Base-by-base conservation (phyloP, 1,284 basidiomycete species). In the Fomes fomentarius region DNA sequence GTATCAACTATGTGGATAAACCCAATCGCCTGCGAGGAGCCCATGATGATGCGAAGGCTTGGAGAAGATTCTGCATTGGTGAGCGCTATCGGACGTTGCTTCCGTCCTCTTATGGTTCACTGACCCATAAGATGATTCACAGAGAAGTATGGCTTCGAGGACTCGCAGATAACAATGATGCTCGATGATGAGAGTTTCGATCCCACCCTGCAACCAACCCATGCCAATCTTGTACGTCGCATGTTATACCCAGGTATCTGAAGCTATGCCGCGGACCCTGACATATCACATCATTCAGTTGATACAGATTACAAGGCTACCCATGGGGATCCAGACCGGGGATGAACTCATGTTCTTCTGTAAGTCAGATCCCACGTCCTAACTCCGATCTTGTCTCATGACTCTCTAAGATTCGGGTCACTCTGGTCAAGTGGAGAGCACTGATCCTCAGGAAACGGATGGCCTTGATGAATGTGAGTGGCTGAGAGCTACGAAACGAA, bases 111-210 rank as follows among this genome's bases (percentile, higher is more conserved):
- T 30, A 7, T 6, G 28, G 28, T 7, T 30, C n/a, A n/a, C n/a
- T n/a, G n/a, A n/a, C 28, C 12, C 12, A 30, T 12, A 30, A 30
- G 28, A 30, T 11, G 14, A 25, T 12, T 19, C 26, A 50, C 11
- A 70, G 67, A 64, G 14, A 42, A 21, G 22, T 73, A 66, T 47
- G 57, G 53, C 4, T 76, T 72, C 50, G 2, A 22, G 15, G 33
- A 43, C 1, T 53, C 56, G 5, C 58, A 73, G 14, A 69, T 74
- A 17, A 54, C 60, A 7, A 53, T 67, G 6, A 69, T 76, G 62
- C 63, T 69, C 38, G 71, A 76, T 38, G 52, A 55, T 43, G 44
- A 48, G 33, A 21, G 12, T 4, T 34, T 26, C 22, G 14, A 17
- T 7, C n/a, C 19, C 12, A 3, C 11, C 31, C 37, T 31, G 10